Base-by-base conservation (phyloP, 2,329 filamentous ascomycete genomes). In the Nannizzia gypsea region DNA sequence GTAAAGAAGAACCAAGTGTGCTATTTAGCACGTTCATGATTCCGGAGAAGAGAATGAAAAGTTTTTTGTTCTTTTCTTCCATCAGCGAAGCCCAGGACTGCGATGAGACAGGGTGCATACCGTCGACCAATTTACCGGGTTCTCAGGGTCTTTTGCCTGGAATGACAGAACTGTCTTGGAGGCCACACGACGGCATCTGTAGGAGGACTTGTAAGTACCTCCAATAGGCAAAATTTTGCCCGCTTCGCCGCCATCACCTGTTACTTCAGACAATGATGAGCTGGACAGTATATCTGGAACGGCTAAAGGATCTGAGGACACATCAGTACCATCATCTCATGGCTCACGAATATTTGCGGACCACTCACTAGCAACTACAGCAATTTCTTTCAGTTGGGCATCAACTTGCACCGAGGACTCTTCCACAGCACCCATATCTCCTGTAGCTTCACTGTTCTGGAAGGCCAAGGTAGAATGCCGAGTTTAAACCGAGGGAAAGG, bases 1-100 rank as follows among this genome's bases (percentile, higher is more conserved):
- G 73, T 20, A 76, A 65, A 6, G 73, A 74, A 9, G 73, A 73
- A 13, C 69, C 70, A 36, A 76, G 66, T 6, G 73, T 74, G 60
- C 72, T 74, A 65, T 76, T 76, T 0, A 76, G 73, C 0, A 73
- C 70, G 3, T 50, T 61, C 8, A 68, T 55, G 6, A 69, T 64
- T 57, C 73, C 74, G 26, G 70, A 66, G 6, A 66, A 56, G 28
- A 75, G 64, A n/a, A 74, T 65, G 26, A 72, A 67, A 5, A 68
- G 60, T 60, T 74, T 75, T 63, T 69, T 71, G 38, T 56, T 62
- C 67, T 36, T 13, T n/a, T 68, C 56, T 11, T 20, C 5, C 42
- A 26, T 38, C 36, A 38, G 20, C 31, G 22, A 5, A 20, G 28
- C 17, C 28, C 8, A 11, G 3, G n/a, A 59, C 26, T 56, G 2